Evolutionary conservation across 2,329 filamentous ascomycete genomes (phyloP).

Genomic region (Parastagonospora avenae): DNA sequence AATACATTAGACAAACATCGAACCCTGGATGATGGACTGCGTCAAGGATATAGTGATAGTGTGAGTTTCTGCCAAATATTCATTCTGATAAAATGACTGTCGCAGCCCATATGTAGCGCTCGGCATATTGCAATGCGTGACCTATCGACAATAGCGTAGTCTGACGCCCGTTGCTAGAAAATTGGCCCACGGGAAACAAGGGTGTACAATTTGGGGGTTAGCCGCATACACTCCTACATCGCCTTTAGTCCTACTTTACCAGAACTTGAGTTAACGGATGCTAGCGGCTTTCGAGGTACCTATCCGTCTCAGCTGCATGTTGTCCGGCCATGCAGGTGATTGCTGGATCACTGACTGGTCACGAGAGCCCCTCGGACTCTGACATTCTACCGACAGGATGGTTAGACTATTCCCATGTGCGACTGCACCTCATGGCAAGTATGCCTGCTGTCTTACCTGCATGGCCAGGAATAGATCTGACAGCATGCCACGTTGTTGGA

Average conservation of each 20-base stretch:
- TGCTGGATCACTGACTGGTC: neutral
- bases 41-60: neutral
- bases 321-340: neutral
- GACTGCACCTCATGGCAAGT: neutral
- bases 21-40: neutral
- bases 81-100: neutral
- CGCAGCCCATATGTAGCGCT: too few relatives aligned
- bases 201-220: too few relatives aligned
- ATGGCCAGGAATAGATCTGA: neutral
- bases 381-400: slow-evolving; percentile 4
- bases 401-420: slow-evolving; percentile 1
- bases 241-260: too few relatives aligned
- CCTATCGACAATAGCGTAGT: too few relatives aligned
- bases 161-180: too few relatives aligned
- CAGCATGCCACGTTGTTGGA: neutral
- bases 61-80: neutral
- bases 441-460: slow-evolving; percentile 1
- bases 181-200: too few relatives aligned
- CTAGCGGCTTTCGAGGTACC: too few relatives aligned
- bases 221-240: too few relatives aligned
- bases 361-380: neutral
- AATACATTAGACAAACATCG: neutral
- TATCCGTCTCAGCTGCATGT: neutral
- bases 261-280: too few relatives aligned
- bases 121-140: too few relatives aligned